phyloP scores from a whole-genome alignment of 2,329 filamentous ascomycete genomes.

The Penicillium sp. region DNA sequence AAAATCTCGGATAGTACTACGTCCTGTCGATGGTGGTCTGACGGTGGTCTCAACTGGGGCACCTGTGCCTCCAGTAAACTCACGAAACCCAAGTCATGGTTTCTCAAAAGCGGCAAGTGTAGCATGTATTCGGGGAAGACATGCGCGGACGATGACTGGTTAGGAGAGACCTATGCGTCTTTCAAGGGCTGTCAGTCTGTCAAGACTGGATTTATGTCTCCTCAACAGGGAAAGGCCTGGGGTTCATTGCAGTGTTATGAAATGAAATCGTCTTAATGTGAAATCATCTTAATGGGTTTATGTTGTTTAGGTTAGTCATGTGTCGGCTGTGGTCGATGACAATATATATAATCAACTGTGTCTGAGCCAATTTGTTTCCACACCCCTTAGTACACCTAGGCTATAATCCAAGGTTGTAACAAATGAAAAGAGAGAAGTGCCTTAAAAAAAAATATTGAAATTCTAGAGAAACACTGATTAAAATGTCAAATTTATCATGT shows the following conservation, averaged over 20 bases:
- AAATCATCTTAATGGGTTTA: no score
- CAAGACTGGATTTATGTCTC: background rate
- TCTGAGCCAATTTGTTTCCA: background rate
- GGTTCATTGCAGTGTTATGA: background rate
- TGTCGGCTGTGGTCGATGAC: no score
- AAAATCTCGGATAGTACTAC: background rate
- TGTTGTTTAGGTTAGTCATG: no score
- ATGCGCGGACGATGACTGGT: background rate
- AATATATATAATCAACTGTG: background rate
- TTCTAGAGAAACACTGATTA: background rate
- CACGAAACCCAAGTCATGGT: background rate
- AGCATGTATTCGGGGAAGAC: background rate
- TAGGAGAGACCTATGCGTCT: background rate
- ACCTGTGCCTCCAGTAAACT: background rate
- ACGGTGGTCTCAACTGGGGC: background rate
- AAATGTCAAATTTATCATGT: background rate
- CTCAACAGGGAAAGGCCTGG: background rate
- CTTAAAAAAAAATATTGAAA: no score
- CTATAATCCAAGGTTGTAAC: background rate
- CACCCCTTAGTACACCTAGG: background rate
- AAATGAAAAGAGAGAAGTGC: no score
- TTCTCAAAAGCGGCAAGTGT: background rate
- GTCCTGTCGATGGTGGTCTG: constrained; percentile 9
- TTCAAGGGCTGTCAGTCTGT: background rate
- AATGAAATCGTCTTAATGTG: no score